Base-by-base conservation (phyloP, 2,329 filamentous ascomycete genomes). In the Botrytis deweyae region DNA sequence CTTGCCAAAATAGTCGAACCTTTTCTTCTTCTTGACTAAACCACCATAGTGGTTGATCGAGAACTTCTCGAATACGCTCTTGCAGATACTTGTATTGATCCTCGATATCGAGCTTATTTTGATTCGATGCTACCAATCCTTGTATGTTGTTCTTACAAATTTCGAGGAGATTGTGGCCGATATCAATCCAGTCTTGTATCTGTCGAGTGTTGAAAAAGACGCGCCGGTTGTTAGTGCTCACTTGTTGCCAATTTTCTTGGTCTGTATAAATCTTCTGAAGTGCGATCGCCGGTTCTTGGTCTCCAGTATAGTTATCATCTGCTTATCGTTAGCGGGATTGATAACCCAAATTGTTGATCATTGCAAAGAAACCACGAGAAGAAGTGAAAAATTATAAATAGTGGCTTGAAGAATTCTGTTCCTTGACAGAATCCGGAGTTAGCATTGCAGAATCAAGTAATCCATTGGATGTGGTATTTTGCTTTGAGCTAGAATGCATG, bases 401-500 rank as follows among this genome's bases (percentile, higher is more conserved):
- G 49, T 40, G 29, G 20, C 36, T 59, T 3, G 22, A 20, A 33
- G 18, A 68, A 18, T 49, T 44, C 42, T 62, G 71, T 72, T 59
- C 71, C 55, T 72, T 72, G 62, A 61, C 71, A 68, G 71, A 38
- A 67, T 36, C 33, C 3, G 18, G 29, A 38, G 55, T n/a, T 14
- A 36, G 25, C 25, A 61, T 36, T 29, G 40, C 29, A 38, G 22
- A 61, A 62, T 38, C 20, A 25, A 33, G 64, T 33, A 44, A 10
- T 25, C 25, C 22, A 12, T n/a, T 38, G 10, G 52, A 38, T 46
- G n/a, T 33, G 14, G 7, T n/a, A 40, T 55, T 14, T n/a, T 68
- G 16, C 25, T 33, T 22, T 18, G 18, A 22, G n/a, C 70, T 49
- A 49, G 44, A 72, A 42, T 25, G 52, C 14, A 22, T 8, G 29